A percentile compares a stretch with the other conserved stretches of the same genome.
phyloP scores from a whole-genome alignment of 208 protist genomes.

The Crithidia expoeki region DNA sequence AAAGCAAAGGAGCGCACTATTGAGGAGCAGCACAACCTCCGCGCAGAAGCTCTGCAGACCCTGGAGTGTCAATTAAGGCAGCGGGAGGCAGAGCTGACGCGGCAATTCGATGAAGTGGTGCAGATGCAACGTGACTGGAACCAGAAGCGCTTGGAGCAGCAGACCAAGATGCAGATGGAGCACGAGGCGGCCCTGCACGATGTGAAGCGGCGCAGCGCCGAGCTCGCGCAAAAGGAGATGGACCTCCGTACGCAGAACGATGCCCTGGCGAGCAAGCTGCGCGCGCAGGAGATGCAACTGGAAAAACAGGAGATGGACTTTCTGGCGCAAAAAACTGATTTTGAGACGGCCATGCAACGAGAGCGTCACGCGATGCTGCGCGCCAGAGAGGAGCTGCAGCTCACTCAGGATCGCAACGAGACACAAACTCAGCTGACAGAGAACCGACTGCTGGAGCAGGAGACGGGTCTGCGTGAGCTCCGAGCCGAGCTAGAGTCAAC shows the following conservation, averaged over 20 bases:
- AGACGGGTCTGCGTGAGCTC: conserved; percentile 38
- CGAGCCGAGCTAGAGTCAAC: conserved; percentile 41
- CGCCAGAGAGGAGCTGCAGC: conserved; percentile 47
- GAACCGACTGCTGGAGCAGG: conserved; percentile 30
- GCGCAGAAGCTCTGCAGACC: conserved; percentile 37
- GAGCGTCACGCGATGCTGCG: conserved; percentile 45
- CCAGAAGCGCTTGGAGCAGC: conserved; percentile 24
- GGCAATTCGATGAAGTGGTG: conserved; percentile 31
- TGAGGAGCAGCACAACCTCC: conserved; percentile 36
- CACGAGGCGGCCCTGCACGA: conserved; percentile 35
- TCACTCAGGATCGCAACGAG: conserved; percentile 31
- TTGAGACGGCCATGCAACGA: conserved; percentile 41
- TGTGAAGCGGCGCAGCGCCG: conserved; percentile 24
- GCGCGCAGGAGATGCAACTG: conserved; percentile 45
- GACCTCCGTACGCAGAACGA: conserved; percentile 28
- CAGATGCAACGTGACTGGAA: conserved; percentile 37
- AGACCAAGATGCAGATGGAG: conserved; percentile 50
- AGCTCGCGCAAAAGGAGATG: conserved; percentile 21
- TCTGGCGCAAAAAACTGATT: conserved; percentile 37
- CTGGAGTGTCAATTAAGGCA: conserved; percentile 46
- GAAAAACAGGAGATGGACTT: conserved; percentile 46
- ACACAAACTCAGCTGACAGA: conserved; percentile 36
- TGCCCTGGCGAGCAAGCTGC: conserved; percentile 35
- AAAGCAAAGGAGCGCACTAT: conserved; percentile 38
- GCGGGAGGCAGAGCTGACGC: conserved; percentile 44